Percentiles rank a stretch among this genome's conserved stretches.
Evolutionary conservation across 805 yeast species (phyloP).

Genomic region (Torulaspora franciscae): DNA sequence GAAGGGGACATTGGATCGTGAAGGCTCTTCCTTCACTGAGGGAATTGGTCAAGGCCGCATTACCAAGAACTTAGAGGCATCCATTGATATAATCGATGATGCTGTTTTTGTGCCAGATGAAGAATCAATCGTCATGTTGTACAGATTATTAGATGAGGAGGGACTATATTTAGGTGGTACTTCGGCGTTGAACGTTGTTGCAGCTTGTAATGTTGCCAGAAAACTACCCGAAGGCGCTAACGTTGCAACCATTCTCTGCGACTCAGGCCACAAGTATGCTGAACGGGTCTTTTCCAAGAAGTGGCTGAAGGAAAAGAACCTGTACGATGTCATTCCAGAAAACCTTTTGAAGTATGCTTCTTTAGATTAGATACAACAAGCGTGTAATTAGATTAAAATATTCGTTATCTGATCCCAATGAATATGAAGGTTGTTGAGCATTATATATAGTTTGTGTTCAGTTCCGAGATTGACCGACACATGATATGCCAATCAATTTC

Average conservation of each 20-base stretch:
- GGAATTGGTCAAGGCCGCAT: conserved; percentile 96
- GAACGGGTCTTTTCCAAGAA: conserved; percentile 70
- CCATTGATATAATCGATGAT: conserved; percentile 69
- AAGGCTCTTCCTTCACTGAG: conserved; percentile 87
- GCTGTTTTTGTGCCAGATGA: conserved; percentile 76
- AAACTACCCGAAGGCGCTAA: conserved; percentile 71
- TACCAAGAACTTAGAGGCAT: conserved; percentile 74
- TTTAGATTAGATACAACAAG: conserved; percentile 19
- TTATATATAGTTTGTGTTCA: conserved; percentile 63
- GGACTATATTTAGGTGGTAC: conserved; percentile 91
- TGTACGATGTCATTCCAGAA: conserved; percentile 63
- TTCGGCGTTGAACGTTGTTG: conserved; percentile 83
- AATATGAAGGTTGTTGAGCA: not conserved
- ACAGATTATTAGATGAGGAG: conserved; percentile 78
- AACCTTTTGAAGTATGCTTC: conserved; percentile 64
- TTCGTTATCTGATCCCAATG: not conserved
- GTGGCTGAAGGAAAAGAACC: conserved; percentile 70
- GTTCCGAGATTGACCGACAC: conserved; percentile 73
- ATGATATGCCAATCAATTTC: conserved; percentile 85
- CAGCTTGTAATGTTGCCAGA: conserved; percentile 75
- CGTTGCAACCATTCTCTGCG: conserved; percentile 85
- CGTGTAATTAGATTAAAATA: not conserved
- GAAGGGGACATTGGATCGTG: conserved; percentile 64
- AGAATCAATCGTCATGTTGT: conserved; percentile 78
- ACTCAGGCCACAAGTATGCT: conserved; percentile 85